These are phyloP conservation scores for Nectriaceae sp. DNA, from an alignment of 2,329 filamentous ascomycete genomes.

Conservation along the genomic window DNA sequence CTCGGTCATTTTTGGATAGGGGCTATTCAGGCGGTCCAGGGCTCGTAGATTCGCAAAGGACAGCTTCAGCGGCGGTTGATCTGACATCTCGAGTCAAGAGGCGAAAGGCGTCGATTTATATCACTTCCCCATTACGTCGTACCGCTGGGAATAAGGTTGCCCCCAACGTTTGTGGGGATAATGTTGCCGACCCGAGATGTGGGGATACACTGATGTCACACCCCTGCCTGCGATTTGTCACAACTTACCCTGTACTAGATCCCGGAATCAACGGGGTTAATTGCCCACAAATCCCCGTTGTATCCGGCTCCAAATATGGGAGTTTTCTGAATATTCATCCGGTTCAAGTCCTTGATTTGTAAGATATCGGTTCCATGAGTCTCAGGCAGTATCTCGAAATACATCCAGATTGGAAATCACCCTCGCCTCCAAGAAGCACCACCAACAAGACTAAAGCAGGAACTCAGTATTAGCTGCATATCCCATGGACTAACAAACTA, in stretches of 20 bases:
- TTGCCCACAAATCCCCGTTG: not conserved
- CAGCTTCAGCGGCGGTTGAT: conserved; percentile 23
- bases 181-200: conserved; percentile 14
- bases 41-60: conserved; percentile 27
- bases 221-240: conserved; percentile 1
- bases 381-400: no score
- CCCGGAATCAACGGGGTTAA: not conserved
- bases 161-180: conserved; percentile 2
- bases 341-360: not conserved
- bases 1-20: conserved; percentile 23
- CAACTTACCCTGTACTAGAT: conserved; percentile 1
- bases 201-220: conserved; percentile 21
- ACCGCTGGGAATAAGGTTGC: conserved; percentile 6
- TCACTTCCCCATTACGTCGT: conserved; percentile 7
- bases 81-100: conserved; percentile 13
- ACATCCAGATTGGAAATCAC: no score
- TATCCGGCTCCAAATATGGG: no score
- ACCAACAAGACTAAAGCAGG: no score
- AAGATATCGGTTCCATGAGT: no score
- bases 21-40: conserved; percentile 25
- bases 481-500: no score
- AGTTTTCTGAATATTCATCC: no score
- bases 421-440: no score
- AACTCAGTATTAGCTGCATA: no score
- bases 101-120: not conserved